Percentiles rank a stretch among this genome's conserved stretches.
Evolutionary conservation across 352 stramenopile genomes (phyloP).

Genomic region (Blastocystis sp.): DNA sequence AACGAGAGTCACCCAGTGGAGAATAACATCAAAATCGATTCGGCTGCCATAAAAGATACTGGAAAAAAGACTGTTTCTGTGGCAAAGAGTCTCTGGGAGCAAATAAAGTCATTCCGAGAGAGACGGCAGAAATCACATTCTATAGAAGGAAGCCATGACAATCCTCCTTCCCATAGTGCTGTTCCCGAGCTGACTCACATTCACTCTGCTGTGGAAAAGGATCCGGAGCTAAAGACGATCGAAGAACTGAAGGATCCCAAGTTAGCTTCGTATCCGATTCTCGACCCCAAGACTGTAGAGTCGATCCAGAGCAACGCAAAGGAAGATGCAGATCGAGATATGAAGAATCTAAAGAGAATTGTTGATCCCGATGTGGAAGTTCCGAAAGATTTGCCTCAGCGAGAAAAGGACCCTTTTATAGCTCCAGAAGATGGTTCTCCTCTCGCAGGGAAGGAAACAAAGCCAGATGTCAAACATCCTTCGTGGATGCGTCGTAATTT

Average conservation of each 20-base stretch:
- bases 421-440: background rate
- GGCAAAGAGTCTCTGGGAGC: background rate
- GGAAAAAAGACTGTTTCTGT: background rate
- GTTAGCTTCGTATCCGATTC: constrained; percentile 17
- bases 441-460: background rate
- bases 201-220: background rate
- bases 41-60: background rate
- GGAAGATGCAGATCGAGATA: constrained; percentile 1
- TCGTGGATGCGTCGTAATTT: background rate
- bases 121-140: background rate
- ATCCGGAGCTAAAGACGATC: constrained; percentile 46
- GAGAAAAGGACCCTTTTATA: constrained; percentile 3
- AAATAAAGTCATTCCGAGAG: background rate
- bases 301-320: background rate
- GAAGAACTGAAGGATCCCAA: constrained; percentile 44
- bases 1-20: background rate
- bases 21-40: constrained; percentile 26
- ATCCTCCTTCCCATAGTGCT: background rate
- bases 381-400: background rate
- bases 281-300: constrained; percentile 7
- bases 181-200: background rate
- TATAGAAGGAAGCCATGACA: background rate
- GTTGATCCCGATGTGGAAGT: constrained; percentile 34
- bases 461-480: background rate
- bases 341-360: constrained; percentile 55